These are phyloP conservation scores for Sporothrix inflata DNA, from an alignment of 2,329 filamentous ascomycete species.

Conservation along the genomic window DNA sequence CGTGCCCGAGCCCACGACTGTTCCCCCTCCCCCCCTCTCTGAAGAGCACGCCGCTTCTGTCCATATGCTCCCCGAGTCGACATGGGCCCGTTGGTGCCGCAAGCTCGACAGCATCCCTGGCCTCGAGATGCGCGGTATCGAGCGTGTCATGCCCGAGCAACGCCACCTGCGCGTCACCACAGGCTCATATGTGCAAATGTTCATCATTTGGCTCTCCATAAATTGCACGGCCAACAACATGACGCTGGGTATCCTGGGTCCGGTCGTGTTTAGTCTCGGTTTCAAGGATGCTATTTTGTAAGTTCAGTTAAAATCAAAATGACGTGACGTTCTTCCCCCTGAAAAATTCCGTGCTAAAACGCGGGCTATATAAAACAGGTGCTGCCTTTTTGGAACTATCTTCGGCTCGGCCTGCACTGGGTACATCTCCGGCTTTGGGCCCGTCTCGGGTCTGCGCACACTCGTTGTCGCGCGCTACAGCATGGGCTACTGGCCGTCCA, in stretches of 20 bases:
- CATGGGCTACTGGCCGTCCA: conserved; percentile 43
- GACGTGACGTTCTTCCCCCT: not conserved
- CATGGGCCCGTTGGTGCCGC: conserved; percentile 7
- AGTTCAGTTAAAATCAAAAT: conserved; percentile 26
- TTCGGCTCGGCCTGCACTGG: conserved; percentile 30
- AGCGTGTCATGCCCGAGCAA: conserved; percentile 39
- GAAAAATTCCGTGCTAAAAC: too few species aligned
- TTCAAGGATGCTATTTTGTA: conserved; percentile 39
- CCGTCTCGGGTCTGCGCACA: conserved; percentile 29
- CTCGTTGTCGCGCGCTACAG: conserved; percentile 38
- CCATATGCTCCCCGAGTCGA: not conserved
- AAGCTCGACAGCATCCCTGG: conserved; percentile 27
- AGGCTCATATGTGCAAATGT: conserved; percentile 45
- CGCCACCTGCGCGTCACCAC: conserved; percentile 39
- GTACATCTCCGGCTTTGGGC: conserved; percentile 29
- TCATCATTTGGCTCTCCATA: conserved; percentile 50
- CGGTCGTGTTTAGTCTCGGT: conserved; percentile 39
- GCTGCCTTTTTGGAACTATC: conserved; percentile 29
- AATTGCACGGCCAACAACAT: conserved; percentile 51
- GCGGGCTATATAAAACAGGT: not conserved
- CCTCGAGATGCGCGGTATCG: conserved; percentile 30
- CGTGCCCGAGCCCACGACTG: too few species aligned
- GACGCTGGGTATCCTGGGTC: conserved; percentile 40
- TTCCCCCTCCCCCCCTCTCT: not conserved
- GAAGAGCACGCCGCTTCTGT: not conserved